Evolutionary conservation across 768 basidiomycete genomes (phyloP).

Genomic region (Suillus occidentalis): DNA sequence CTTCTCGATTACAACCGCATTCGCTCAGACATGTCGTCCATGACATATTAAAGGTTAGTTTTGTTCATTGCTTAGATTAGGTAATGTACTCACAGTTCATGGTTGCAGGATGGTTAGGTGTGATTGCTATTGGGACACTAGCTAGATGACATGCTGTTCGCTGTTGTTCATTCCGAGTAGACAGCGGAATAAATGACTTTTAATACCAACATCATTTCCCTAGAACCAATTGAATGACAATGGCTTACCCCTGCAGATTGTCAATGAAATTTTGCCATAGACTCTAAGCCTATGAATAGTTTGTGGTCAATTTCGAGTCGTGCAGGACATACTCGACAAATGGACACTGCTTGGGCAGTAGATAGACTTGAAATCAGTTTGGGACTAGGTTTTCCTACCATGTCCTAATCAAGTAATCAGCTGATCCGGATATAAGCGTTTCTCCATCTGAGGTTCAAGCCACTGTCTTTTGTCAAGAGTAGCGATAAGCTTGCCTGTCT

Average conservation of each 20-base stretch:
- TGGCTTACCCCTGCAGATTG: not conserved
- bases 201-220: conserved; percentile 10
- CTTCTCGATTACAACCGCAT: conserved; percentile 93
- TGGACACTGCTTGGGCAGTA: no score
- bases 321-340: no score
- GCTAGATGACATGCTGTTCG: conserved; percentile 20
- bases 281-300: not conserved
- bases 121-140: conserved; percentile 11
- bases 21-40: conserved; percentile 78
- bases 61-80: not conserved
- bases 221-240: not conserved
- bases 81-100: not conserved
- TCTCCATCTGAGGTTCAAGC: no score
- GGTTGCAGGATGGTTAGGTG: not conserved
- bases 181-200: conserved; percentile 20
- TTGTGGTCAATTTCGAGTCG: not conserved
- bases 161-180: conserved; percentile 22
- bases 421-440: no score
- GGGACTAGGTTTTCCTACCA: no score
- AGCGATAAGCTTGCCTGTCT: no score
- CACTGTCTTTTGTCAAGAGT: no score
- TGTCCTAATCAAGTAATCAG: no score
- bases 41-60: conserved; percentile 54
- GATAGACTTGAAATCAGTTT: no score
- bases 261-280: not conserved